Base-by-base conservation (phyloP, 768 basidiomycete genomes). In the Suillus alpinus region DNA sequence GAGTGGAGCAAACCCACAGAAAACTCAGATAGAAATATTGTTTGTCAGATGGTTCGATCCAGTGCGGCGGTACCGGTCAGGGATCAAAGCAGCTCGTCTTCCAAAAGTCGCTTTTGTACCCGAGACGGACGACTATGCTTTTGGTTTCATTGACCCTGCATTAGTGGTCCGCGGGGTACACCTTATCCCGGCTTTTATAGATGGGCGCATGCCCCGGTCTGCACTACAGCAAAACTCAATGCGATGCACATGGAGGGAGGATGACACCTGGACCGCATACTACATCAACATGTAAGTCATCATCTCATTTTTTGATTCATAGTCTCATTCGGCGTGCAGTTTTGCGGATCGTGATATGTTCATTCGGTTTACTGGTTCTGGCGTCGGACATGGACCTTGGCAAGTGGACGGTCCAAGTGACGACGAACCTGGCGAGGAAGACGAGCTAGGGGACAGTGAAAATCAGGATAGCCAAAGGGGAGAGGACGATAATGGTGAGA, bases 141-240 rank as follows among this genome's bases (percentile, higher is more conserved):
- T 78, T 59, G 69, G 74, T 0, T 80, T 80, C 60, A 20, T 80
- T 0, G 72, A 78, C 60, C 77, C 77, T 0, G 52, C 47, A 0
- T 61, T 69, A 0, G 68, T 79, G 1, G 62, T 79, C 1, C 63
- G 68, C 0, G 70, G 58, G 0, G 65, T 65, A 13, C 76, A 80
- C 37, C 56, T 79, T 0, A 76, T 78, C 12, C 78, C 78, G 1
- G 67, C 60, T 0, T 80, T 75, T 51, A 47, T 57, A 4, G 60
- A 69, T 53, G 68, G 69, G 3, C 12, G 36, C 23, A 62, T 63
- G 0, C 9, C 34, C 5, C 39, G 41, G 9, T 59, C 66, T 9
- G n/a, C 64, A 12, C 14, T 20, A 23, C n/a, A 53, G 6, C 31
- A 37, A 41, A 14, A 5, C 57, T 64, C 20, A 2, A 18, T 10